Base-by-base conservation (phyloP, 208 protist genomes). In the Acanthamoeba divionensis region DNA sequence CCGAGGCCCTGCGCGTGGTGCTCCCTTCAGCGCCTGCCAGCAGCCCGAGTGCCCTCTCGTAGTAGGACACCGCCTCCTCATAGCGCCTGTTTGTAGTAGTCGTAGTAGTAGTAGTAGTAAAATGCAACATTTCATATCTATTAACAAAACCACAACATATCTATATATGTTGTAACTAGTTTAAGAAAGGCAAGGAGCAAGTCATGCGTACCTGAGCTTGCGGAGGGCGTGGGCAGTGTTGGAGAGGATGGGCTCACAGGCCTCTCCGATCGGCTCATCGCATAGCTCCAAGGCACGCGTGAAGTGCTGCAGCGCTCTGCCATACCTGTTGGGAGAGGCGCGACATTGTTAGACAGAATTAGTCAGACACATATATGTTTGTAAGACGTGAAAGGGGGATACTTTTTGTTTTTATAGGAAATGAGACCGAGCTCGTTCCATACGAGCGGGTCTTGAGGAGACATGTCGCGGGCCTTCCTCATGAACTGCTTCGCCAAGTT, bases 341-440 rank as follows among this genome's bases (percentile, higher is more conserved):
- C 18, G n/a, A n/a, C 18, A 18, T n/a, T 18, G 52, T 60, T n/a
- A 60, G 52, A 60, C 18, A 18, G 52, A 60, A 60, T 60, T 60
- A n/a, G 18, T 24, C 18, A 60, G 52, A n/a, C n/a, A 60, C n/a
- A n/a, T n/a, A 24, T 18, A n/a, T 60, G 52, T 18, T 60, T 24
- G 18, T 60, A 18, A 24, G 29, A 29, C n/a, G n/a, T n/a, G n/a
- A n/a, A n/a, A n/a, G n/a, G n/a, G n/a, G n/a, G 24, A 45, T 91
- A 91, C 31, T 91, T 10, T 13, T 50, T 0, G 31, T 91, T 93
- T 15, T 82, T 90, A 26, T 71, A 92, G n/a, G 55, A 54, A 44
- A 94, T 80, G 1, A 94, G 82, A 26, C 92, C 92, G 0, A 94
- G 10, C 82, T 94, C 92, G 82, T 94, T 94, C 52, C 88, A 71